phyloP scores from a whole-genome alignment of 805 yeast species.

The Suhomyces sp. region DNA sequence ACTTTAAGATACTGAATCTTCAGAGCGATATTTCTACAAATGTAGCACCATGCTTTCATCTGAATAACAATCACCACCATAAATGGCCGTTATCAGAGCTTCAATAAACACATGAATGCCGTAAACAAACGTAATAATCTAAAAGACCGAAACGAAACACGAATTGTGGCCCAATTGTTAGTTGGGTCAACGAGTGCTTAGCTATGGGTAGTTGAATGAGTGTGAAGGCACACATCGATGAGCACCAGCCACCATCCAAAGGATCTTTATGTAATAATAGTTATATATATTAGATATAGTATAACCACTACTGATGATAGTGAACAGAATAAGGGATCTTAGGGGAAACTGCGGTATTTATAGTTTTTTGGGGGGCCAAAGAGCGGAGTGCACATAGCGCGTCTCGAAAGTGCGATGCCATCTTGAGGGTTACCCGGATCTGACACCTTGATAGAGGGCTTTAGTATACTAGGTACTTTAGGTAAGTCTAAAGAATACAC shows the following conservation, averaged over 20 bases:
- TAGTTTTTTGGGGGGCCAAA: slow-evolving; percentile 16
- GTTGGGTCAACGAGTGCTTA: slow-evolving; percentile 69
- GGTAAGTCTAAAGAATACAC: too few relatives aligned
- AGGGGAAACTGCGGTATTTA: slow-evolving; percentile 29
- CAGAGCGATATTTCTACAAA: slow-evolving; percentile 13
- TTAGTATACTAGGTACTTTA: too few relatives aligned
- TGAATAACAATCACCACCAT: slow-evolving; percentile 27
- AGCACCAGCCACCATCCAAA: slow-evolving; percentile 35
- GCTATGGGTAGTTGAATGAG: slow-evolving; percentile 39
- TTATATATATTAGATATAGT: slow-evolving; percentile 69
- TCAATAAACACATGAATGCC: slow-evolving; percentile 32
- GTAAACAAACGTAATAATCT: slow-evolving; percentile 40
- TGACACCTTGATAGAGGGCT: too few relatives aligned
- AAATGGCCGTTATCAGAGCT: slow-evolving; percentile 30
- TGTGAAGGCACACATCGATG: slow-evolving; percentile 14
- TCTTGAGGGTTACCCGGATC: slow-evolving; percentile 11
- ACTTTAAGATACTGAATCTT: too few relatives aligned
- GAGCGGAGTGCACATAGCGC: slow-evolving; percentile 7
- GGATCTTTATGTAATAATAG: slow-evolving; percentile 49
- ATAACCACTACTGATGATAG: slow-evolving; percentile 79
- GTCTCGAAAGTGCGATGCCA: too few relatives aligned
- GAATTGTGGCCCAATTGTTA: slow-evolving; percentile 72
- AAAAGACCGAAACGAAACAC: slow-evolving; percentile 78
- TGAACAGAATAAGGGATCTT: slow-evolving; percentile 30
- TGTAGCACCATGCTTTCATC: slow-evolving; percentile 57